A percentile compares a stretch with the other conserved stretches of the same genome.
Evolutionary conservation across 805 yeast species (phyloP).

Genomic region (Starmerella apicola): DNA sequence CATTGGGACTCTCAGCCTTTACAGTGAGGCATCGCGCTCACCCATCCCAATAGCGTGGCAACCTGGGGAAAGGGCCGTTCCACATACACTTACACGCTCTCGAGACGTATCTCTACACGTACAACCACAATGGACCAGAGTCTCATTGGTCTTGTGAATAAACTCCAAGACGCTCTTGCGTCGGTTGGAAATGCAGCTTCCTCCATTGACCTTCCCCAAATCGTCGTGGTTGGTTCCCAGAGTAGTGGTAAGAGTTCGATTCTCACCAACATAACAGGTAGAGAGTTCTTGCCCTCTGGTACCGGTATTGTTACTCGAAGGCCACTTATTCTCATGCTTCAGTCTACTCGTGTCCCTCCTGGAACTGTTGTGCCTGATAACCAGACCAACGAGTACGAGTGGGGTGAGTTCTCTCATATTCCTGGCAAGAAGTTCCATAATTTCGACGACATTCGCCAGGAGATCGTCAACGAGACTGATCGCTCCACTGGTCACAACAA

Average conservation of each 20-base stretch:
- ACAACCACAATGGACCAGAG: constrained; percentile 66
- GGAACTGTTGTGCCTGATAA: constrained; percentile 26
- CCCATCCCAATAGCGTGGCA: too few species aligned
- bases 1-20: too few species aligned
- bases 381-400: constrained; percentile 42
- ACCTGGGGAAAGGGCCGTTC: too few species aligned
- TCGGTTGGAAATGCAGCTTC: constrained; percentile 74
- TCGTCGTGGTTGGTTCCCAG: constrained; percentile 85
- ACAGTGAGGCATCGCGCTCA: too few species aligned
- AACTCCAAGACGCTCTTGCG: constrained; percentile 79
- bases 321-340: constrained; percentile 68
- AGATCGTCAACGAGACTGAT: constrained; percentile 84
- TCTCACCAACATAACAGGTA: constrained; percentile 78
- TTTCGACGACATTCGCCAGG: constrained; percentile 78
- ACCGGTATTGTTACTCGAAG: constrained; percentile 88
- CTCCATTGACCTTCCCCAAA: constrained; percentile 75
- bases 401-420: constrained; percentile 94
- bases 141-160: constrained; percentile 73
- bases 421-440: constrained; percentile 81
- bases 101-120: too few species aligned
- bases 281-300: constrained; percentile 81
- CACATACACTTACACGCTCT: too few species aligned
- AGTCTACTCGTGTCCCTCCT: constrained; percentile 37
- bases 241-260: constrained; percentile 84
- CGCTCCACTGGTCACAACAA: constrained; percentile 53